These are phyloP conservation scores for Microdochium nivale DNA, from an alignment of 2,329 filamentous ascomycete genomes.

Conservation along the genomic window DNA sequence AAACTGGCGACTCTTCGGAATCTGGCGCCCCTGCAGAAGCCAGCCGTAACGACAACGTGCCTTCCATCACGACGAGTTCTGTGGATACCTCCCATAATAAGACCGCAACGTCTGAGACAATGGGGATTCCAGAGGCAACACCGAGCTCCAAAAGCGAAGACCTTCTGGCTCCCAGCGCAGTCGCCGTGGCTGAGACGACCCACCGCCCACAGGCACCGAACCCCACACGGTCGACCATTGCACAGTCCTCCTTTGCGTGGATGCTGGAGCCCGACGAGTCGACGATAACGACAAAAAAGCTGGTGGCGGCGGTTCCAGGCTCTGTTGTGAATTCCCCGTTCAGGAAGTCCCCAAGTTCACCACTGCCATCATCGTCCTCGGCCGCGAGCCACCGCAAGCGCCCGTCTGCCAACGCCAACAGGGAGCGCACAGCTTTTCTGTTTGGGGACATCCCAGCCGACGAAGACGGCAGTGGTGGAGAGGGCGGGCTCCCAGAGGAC, in stretches of 20 bases:
- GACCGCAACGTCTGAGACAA: not conserved
- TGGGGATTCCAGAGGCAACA: too few relatives aligned
- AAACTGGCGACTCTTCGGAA: not conserved
- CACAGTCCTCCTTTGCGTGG: slow-evolving; percentile 71
- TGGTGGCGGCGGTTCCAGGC: slow-evolving; percentile 6
- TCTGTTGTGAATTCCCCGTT: slow-evolving; percentile 21
- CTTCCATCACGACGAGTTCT: too few relatives aligned
- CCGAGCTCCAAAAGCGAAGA: not conserved
- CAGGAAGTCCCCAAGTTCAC: slow-evolving; percentile 12
- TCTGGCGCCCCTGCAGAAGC: too few relatives aligned
- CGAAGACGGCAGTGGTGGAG: slow-evolving; percentile 22
- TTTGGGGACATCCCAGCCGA: slow-evolving; percentile 44
- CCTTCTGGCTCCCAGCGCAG: slow-evolving; percentile 6
- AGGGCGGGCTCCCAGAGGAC: slow-evolving; percentile 33
- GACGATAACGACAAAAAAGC: slow-evolving; percentile 8
- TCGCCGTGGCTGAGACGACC: not conserved
- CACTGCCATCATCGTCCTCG: slow-evolving; percentile 11
- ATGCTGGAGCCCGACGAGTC: slow-evolving; percentile 57
- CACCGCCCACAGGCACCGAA: slow-evolving; percentile 26
- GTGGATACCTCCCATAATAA: too few relatives aligned
- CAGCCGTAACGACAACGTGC: not conserved
- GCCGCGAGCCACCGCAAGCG: slow-evolving; percentile 29
- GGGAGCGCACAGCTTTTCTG: slow-evolving; percentile 49
- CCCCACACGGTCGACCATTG: slow-evolving; percentile 56
- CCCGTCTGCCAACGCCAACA: slow-evolving; percentile 32